phyloP scores from a whole-genome alignment of 2,329 filamentous ascomycete genomes.

The Neocatenulostroma microsporum region DNA sequence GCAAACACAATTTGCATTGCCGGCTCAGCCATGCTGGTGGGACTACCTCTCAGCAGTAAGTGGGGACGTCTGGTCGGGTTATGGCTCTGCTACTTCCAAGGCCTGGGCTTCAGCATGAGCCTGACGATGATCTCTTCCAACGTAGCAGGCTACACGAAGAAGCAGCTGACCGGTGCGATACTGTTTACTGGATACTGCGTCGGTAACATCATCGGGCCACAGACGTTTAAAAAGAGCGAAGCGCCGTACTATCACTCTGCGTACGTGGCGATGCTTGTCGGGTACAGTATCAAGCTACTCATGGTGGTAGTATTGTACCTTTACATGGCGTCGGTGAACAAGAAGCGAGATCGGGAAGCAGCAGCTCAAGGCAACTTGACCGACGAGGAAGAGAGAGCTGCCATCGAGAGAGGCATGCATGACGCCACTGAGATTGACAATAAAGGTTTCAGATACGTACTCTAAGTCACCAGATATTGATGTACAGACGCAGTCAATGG shows the following conservation, averaged over 20 bases:
- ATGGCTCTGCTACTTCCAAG: conserved; percentile 51
- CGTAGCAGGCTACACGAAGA: conserved; percentile 50
- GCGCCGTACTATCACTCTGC: conserved; percentile 44
- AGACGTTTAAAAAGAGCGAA: conserved; percentile 46
- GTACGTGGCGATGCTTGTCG: conserved; percentile 50
- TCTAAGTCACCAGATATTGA: too few relatives aligned
- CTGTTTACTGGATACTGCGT: conserved; percentile 49
- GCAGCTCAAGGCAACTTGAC: conserved; percentile 23
- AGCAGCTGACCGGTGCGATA: conserved; percentile 44
- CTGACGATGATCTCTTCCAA: conserved; percentile 49
- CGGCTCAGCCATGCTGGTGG: conserved; percentile 46
- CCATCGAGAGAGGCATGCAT: conserved; percentile 49
- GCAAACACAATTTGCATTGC: conserved; percentile 51
- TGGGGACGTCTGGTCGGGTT: conserved; percentile 52
- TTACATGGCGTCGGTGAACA: conserved; percentile 51
- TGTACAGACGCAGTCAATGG: too few relatives aligned
- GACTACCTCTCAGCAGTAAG: conserved; percentile 44
- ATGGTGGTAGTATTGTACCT: conserved; percentile 46
- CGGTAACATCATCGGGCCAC: conserved; percentile 46
- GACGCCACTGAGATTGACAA: conserved; percentile 52
- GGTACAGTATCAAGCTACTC: conserved; percentile 47
- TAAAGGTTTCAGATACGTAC: too few relatives aligned
- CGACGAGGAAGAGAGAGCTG: conserved; percentile 42
- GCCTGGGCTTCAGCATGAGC: conserved; percentile 47
- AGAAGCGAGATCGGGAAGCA: conserved; percentile 45